These are phyloP conservation scores for Spathaspora sp. DNA, from an alignment of 1,139 yeast species.

Conservation along the genomic window DNA sequence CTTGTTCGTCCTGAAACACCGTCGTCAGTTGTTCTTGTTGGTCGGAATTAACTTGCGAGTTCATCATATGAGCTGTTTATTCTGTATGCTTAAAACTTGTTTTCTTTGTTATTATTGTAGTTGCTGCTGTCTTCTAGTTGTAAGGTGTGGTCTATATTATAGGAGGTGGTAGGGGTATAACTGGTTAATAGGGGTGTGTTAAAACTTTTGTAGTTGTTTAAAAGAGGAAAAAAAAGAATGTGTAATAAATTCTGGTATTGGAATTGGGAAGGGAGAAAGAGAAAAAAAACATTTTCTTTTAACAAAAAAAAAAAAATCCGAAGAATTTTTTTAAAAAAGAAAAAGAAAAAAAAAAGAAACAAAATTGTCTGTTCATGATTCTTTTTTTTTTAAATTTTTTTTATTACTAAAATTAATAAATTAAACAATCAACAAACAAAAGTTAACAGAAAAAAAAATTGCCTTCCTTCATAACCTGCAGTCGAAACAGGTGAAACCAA, in stretches of 20 bases:
- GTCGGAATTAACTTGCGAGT: conserved; percentile 6
- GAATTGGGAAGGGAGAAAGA: background rate
- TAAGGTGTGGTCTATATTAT: background rate
- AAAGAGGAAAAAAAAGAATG: background rate
- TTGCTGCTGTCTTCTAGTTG: background rate
- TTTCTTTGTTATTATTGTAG: too few species aligned
- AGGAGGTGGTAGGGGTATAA: background rate
- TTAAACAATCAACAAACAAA: background rate
- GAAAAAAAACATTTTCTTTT: background rate
- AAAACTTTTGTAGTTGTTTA: background rate
- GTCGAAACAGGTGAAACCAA: background rate
- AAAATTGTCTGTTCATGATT: background rate
- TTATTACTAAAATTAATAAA: background rate
- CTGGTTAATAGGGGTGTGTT: background rate
- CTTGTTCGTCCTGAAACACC: too few species aligned
- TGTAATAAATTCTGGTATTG: conserved; percentile 1
- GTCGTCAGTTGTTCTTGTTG: conserved; percentile 5
- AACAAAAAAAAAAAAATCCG: background rate
- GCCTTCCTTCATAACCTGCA: background rate
- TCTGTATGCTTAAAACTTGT: background rate
- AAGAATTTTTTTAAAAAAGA: background rate
- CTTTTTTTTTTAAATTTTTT: background rate
- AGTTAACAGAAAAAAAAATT: background rate
- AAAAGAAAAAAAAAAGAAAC: background rate
- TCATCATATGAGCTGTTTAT: conserved; percentile 1